Conservation (phyloP, 345 rosid genomes). For the Rhizophora mangle region DNA sequence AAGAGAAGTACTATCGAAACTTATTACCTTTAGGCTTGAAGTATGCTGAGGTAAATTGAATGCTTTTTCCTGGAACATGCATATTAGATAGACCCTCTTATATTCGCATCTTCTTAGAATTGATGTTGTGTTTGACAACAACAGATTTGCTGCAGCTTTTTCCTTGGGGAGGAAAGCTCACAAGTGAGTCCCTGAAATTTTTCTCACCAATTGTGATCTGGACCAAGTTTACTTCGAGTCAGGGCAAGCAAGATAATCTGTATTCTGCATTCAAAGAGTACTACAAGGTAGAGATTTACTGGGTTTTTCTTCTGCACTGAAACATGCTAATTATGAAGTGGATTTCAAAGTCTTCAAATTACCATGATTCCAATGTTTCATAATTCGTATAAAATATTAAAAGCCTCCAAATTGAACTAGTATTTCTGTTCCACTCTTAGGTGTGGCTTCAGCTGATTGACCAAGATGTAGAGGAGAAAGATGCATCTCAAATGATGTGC, state of each 20-base stretch:
- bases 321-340: not conserved
- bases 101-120: slow-evolving; percentile 13
- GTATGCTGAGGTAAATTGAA: slow-evolving; percentile 55
- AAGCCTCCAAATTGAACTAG: not conserved
- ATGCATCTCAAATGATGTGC: slow-evolving; percentile 33
- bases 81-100: not conserved
- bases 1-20: slow-evolving; percentile 62
- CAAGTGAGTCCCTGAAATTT: slow-evolving; percentile 73
- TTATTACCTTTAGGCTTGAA: slow-evolving; percentile 60
- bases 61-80: slow-evolving; percentile 11
- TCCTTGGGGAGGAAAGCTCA: slow-evolving; percentile 96
- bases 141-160: slow-evolving; percentile 68
- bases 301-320: not conserved
- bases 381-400: not conserved
- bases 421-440: slow-evolving; percentile 29
- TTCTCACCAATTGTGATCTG: slow-evolving; percentile 76
- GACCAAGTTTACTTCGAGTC: slow-evolving; percentile 55
- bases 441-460: slow-evolving; percentile 59
- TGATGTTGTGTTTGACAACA: slow-evolving; percentile 36
- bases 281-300: slow-evolving; percentile 43
- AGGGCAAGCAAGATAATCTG: slow-evolving; percentile 37
- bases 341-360: not conserved
- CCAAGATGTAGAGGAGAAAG: slow-evolving; percentile 39
- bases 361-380: not conserved
- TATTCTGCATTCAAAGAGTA: slow-evolving; percentile 64